Evolutionary conservation across 2,329 filamentous ascomycete genomes (phyloP).

Genomic region (Exserohilum turcica): DNA sequence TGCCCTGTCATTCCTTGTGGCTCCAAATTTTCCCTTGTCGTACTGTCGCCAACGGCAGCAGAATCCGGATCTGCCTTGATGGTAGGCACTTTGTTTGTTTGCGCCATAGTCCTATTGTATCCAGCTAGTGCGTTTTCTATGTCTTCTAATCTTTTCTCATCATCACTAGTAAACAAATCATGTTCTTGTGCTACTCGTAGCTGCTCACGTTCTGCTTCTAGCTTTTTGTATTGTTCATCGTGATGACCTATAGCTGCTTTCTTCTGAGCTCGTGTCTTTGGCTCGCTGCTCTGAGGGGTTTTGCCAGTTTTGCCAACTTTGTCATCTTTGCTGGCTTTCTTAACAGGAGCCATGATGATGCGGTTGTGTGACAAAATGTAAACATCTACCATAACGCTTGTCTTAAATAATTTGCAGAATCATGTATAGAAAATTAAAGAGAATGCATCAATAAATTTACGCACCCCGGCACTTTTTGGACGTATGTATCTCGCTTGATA

Average conservation of each 20-base stretch:
- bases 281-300: background rate
- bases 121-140: background rate
- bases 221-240: background rate
- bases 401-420: slow-evolving; percentile 6
- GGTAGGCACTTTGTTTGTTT: background rate
- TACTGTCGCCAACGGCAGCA: background rate
- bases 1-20: background rate
- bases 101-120: background rate
- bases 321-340: background rate
- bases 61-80: background rate
- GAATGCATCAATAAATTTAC: background rate
- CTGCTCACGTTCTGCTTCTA: background rate
- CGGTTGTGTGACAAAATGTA: background rate
- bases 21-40: background rate
- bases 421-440: slow-evolving; percentile 2
- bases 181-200: background rate
- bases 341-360: background rate
- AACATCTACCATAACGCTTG: background rate
- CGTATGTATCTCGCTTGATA: background rate
- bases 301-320: background rate
- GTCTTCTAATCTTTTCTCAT: background rate
- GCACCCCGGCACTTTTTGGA: background rate
- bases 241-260: background rate
- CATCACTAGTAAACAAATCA: background rate
- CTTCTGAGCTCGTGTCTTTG: background rate